Conservation (phyloP, 2,329 filamentous ascomycete species). For the Pseudogymnoascus sp. region DNA sequence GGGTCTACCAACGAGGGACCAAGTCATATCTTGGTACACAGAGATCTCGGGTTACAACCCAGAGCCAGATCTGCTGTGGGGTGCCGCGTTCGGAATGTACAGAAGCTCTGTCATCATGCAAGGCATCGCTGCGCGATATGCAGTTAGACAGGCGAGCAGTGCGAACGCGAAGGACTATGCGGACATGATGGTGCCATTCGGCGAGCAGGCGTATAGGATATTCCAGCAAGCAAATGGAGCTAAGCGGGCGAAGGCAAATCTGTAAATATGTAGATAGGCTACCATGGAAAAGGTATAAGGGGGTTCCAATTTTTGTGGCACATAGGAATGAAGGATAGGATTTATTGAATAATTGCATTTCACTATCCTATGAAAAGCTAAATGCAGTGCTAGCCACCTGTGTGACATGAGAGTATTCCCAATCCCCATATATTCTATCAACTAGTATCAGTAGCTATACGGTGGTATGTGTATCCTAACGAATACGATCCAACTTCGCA, state of each 20-base stretch:
- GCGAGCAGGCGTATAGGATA: slow-evolving; percentile 68
- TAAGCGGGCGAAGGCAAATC: slow-evolving; percentile 31
- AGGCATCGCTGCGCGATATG: slow-evolving; percentile 85
- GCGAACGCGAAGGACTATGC: slow-evolving; percentile 68
- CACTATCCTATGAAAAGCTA: not conserved
- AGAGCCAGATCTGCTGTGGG: slow-evolving; percentile 50
- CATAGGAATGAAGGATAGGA: not conserved
- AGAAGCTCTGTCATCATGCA: slow-evolving; percentile 59
- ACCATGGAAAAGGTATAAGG: not conserved
- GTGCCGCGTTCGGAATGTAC: slow-evolving; percentile 54
- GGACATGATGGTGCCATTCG: slow-evolving; percentile 59
- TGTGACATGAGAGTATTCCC: not conserved
- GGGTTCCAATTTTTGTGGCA: not conserved
- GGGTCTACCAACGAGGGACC: slow-evolving; percentile 41
- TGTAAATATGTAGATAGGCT: slow-evolving; percentile 28
- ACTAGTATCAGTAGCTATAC: not conserved
- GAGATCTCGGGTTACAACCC: slow-evolving; percentile 65
- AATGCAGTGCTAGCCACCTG: not conserved
- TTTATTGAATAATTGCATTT: not conserved
- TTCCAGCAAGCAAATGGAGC: slow-evolving; percentile 43
- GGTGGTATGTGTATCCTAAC: slow-evolving; percentile 23
- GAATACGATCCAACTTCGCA: slow-evolving; percentile 57
- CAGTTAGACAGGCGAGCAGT: slow-evolving; percentile 80
- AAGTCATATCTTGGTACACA: slow-evolving; percentile 57
- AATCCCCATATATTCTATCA: not conserved